Conservation (phyloP, 495 filamentous ascomycete genomes). For the Hypoxylon intermedium region DNA sequence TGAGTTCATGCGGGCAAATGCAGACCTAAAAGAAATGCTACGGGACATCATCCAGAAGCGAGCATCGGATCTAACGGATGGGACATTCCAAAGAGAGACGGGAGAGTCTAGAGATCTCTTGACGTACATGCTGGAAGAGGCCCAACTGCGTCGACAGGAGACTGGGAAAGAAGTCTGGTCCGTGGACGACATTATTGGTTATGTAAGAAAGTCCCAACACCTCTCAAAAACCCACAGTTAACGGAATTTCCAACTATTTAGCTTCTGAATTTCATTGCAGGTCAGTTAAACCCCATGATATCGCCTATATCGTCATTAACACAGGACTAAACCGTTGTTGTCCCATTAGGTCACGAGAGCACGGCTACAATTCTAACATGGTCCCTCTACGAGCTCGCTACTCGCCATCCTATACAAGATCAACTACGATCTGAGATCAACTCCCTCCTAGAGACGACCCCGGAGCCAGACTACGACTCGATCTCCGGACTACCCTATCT, state of each 20-base stretch:
- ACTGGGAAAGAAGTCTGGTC: conserved; percentile 35
- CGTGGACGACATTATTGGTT: conserved; percentile 36
- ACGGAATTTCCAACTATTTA: too few relatives aligned
- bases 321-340: background rate
- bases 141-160: conserved; percentile 19
- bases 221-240: too few relatives aligned
- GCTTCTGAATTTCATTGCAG: conserved; percentile 35
- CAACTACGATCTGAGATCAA: conserved; percentile 42
- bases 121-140: conserved; percentile 39
- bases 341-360: conserved; percentile 36
- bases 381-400: conserved; percentile 35
- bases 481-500: conserved; percentile 49
- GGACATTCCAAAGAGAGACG: conserved; percentile 19
- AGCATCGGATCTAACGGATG: conserved; percentile 29
- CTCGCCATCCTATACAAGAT: conserved; percentile 26
- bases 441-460: conserved; percentile 16
- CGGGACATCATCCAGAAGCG: conserved; percentile 36
- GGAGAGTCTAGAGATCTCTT: conserved; percentile 34
- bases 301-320: background rate
- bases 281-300: conserved; percentile 1
- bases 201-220: conserved; percentile 15
- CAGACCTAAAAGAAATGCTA: conserved; percentile 37
- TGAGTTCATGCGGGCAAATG: conserved; percentile 29
- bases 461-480: conserved; percentile 42
- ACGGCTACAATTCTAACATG: conserved; percentile 34